phyloP scores from a whole-genome alignment of 1,284 basidiomycete species.

The Ceratobasidium sp. region DNA sequence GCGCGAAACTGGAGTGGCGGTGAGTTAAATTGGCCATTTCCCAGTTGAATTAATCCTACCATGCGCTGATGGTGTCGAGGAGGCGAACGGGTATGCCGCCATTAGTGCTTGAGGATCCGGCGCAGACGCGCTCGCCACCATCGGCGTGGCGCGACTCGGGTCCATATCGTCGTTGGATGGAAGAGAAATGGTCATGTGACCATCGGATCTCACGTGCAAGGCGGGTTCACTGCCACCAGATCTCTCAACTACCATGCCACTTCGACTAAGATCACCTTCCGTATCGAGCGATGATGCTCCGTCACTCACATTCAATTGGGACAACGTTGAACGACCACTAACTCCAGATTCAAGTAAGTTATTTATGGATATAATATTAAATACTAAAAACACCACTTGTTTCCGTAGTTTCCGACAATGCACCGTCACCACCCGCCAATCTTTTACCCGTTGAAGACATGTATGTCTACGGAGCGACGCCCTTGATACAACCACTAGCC shows the following conservation, averaged over 20 bases:
- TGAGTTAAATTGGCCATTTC: constrained; percentile 12
- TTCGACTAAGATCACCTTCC: constrained; percentile 30
- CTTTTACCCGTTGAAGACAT: constrained; percentile 84
- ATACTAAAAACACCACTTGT: background rate
- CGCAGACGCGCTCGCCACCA: constrained; percentile 37
- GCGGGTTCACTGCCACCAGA: background rate
- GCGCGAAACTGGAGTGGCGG: constrained; percentile 41
- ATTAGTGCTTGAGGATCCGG: constrained; percentile 39
- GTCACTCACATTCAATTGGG: constrained; percentile 32
- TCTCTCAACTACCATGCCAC: constrained; percentile 30
- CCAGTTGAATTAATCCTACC: constrained; percentile 33
- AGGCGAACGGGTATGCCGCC: constrained; percentile 44
- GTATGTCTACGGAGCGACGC: constrained; percentile 81
- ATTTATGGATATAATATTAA: background rate
- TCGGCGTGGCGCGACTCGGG: constrained; percentile 35
- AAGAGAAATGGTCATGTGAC: constrained; percentile 37
- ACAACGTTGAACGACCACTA: constrained; percentile 33
- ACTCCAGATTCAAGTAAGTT: constrained; percentile 27
- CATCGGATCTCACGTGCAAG: constrained; percentile 12
- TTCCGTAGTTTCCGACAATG: constrained; percentile 28
- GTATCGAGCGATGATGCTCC: constrained; percentile 21
- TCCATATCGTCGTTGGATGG: constrained; percentile 37
- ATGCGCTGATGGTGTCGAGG: constrained; percentile 43
- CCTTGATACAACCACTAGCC: constrained; percentile 65
- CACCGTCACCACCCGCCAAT: constrained; percentile 71